phyloP scores from a whole-genome alignment of 345 rosid species.

The Syzygium grande region DNA sequence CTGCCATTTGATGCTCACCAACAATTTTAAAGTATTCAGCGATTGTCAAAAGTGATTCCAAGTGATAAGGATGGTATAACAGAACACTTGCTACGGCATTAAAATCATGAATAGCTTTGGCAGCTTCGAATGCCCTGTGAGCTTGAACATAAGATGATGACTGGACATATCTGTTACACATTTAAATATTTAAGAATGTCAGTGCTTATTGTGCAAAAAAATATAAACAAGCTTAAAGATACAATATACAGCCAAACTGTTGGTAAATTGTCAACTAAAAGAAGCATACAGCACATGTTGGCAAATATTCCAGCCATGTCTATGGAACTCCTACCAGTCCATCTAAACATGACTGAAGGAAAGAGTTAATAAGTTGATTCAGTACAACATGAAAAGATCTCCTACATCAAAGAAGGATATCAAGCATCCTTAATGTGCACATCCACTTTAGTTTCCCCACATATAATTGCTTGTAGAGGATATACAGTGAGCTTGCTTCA shows the following conservation, averaged over 20 bases:
- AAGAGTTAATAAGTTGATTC: not conserved
- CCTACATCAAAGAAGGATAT: not conserved
- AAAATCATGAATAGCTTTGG: slow-evolving; percentile 77
- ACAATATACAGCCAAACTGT: not conserved
- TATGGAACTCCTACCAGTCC: not conserved
- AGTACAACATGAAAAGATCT: not conserved
- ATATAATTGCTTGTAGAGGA: not conserved
- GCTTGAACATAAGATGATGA: slow-evolving; percentile 60
- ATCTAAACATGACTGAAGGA: not conserved
- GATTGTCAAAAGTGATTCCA: slow-evolving; percentile 87
- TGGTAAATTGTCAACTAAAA: not conserved
- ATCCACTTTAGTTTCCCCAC: not conserved
- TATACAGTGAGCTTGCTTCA: not conserved
- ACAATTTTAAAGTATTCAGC: slow-evolving; percentile 80
- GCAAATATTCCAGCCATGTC: not conserved
- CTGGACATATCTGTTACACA: slow-evolving; percentile 37
- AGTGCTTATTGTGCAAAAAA: not conserved
- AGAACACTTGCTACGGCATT: slow-evolving; percentile 71
- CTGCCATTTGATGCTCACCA: slow-evolving; percentile 83
- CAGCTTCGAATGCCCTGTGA: slow-evolving; percentile 73
- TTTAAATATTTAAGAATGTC: not conserved
- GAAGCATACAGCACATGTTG: not conserved
- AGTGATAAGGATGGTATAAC: slow-evolving; percentile 63
- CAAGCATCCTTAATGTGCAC: not conserved
- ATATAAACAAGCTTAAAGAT: not conserved